Base-by-base conservation (phyloP, 164 flowering plant genomes). In the Berberis vulgaris region DNA sequence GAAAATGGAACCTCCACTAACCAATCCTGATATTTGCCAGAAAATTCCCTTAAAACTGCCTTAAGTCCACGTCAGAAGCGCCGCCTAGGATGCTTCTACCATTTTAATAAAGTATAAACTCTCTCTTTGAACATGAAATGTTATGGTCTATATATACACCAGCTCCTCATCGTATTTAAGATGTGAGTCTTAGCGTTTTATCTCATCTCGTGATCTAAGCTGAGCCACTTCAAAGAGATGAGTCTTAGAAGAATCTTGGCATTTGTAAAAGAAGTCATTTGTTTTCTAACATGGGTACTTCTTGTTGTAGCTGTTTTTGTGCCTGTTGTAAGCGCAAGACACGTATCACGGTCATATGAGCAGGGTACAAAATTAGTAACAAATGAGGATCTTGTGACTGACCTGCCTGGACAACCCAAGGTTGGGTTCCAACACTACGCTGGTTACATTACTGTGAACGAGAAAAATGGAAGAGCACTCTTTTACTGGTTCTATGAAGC, bases 1-100 rank as follows among this genome's bases (percentile, higher is more conserved):
- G 4, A 39, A 71, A 64, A 67, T 73, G 82, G 80, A 73, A 71
- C 40, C 67, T 73, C 81, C 81, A 79, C 83, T 77, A 68, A 69
- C 45, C 65, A 53, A 61, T 43, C 54, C 58, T 43, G 40, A 54
- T 61, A 56, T 60, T 62, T 63, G 66, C 46, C 53, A 10, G 68
- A 74, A 70, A 73, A 59, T 49, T 43, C 45, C 46, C 47, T 12
- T 58, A 41, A 45, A 26, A 8, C 63, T 45, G 54, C 76, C 65
- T 66, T 76, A 71, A 26, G 50, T 72, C 79, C 80, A 71, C 65
- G 67, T 81, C 79, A 77, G 77, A 73, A 71, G 73, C 67, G 65
- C 75, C 75, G 76, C 73, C 57, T 73, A 53, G 71, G 64, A 59
- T 71, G 41, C 50, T 59, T 46, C 45, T 68, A n/a, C 40, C 45